Evolutionary conservation across 768 basidiomycete species (phyloP).

Genomic region (Russula earlei): DNA sequence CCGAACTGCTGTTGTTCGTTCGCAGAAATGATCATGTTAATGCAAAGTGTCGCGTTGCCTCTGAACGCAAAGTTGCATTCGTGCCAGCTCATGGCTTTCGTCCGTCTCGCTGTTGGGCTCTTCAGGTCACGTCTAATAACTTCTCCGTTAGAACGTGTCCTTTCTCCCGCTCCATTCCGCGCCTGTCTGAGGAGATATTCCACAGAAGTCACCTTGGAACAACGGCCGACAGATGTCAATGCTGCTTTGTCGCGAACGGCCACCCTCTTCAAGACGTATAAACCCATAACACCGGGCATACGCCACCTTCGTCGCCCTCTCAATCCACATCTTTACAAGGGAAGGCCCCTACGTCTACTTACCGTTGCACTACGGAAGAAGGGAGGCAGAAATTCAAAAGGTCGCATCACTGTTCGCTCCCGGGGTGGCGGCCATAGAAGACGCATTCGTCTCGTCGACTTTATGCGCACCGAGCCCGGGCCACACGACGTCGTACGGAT

Average conservation of each 20-base stretch:
- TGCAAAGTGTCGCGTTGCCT: too few relatives aligned
- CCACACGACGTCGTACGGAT: constrained; percentile 86
- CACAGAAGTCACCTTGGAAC: constrained; percentile 26
- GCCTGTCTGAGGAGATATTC: constrained; percentile 29
- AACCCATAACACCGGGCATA: constrained; percentile 76
- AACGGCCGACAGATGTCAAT: constrained; percentile 27
- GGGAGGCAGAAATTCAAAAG: constrained; percentile 79
- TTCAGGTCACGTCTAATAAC: constrained; percentile 5
- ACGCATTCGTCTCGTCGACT: constrained; percentile 82
- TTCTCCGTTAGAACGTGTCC: not conserved
- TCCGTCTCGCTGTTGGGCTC: constrained; percentile 7
- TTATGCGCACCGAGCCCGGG: constrained; percentile 66
- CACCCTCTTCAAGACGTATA: constrained; percentile 76
- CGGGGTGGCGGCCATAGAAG: constrained; percentile 88
- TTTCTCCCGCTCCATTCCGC: constrained; percentile 14
- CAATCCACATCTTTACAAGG: constrained; percentile 74
- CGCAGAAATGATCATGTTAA: constrained; percentile 2
- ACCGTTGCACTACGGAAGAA: constrained; percentile 74
- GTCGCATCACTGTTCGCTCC: constrained; percentile 79
- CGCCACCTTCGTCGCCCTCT: constrained; percentile 82
- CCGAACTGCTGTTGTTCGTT: too few relatives aligned
- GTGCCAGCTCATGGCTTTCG: constrained; percentile 14
- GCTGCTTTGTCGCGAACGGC: constrained; percentile 42
- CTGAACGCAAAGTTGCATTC: not conserved
- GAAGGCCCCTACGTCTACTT: constrained; percentile 74